Base-by-base conservation (phyloP, 805 yeast genomes). In the Monosporozyma aquatica region DNA sequence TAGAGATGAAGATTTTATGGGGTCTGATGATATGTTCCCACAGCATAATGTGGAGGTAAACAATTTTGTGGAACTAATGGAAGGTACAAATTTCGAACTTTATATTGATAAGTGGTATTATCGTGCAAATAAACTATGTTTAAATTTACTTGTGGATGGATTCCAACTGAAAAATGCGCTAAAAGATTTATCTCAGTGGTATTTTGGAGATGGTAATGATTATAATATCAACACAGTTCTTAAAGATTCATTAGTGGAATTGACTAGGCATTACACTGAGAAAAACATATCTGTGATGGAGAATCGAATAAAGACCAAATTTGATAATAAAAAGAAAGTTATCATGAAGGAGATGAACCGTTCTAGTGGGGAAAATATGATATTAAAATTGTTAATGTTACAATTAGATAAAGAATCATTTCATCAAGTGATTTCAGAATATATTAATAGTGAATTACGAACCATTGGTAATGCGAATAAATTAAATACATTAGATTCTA, bases 101-200 rank as follows among this genome's bases (percentile, higher is more conserved):
- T 74, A 72, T 37, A 68, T 90, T 14, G 70, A 76, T 37, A 68
- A 70, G 18, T 82, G 84, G 30, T 86, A 82, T 51, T 53, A 65
- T 8, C 66, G 81, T 32, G 87, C 97, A 0, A 89, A 87, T 57
- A 63, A 62, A 24, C 55, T 76, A 18, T 66, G 87, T 15, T 58
- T 80, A 45, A 67, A 71, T 28, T 59, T 89, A 34, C 66, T 84
- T 24, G 70, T 75, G 43, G 66, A 72, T 11, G 87, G 90, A 0
- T 84, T 74, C 51, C 63, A 75, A 25, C 66, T 90, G 14, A 49
- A 55, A 0, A 56, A 55, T 1, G 61, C 83, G 41, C 50, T 87
- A 2, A 50, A 56, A 4, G 63, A 69, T 9, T 61, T 85, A 38
- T 80, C 80, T 52, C 68, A 68, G 27, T 73, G 72, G 45, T 87